Percentiles rank a stretch among this genome's conserved stretches.
Evolutionary conservation across 1,284 basidiomycete species (phyloP).

Genomic region (Cerioporus squamosus): DNA sequence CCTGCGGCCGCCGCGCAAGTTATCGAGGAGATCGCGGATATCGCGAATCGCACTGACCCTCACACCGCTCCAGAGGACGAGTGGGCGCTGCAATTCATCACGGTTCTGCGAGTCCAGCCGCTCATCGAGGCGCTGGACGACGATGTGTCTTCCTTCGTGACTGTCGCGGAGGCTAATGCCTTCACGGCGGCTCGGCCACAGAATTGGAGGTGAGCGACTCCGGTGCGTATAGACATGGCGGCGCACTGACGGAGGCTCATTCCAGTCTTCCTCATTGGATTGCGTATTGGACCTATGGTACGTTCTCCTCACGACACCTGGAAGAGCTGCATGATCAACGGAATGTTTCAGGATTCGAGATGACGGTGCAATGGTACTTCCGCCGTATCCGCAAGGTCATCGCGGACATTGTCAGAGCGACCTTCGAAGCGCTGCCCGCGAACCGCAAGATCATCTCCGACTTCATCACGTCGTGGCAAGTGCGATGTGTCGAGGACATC

Average conservation of each 20-base stretch:
- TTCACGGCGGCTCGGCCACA: slow-evolving; percentile 32
- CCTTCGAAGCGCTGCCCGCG: background rate
- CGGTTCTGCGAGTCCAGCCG: slow-evolving; percentile 20
- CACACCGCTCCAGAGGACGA: slow-evolving; percentile 4
- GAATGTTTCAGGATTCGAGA: slow-evolving; percentile 11
- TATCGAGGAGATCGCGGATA: slow-evolving; percentile 5
- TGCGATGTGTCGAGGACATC: background rate
- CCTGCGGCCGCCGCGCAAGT: background rate
- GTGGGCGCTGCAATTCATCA: slow-evolving; percentile 31
- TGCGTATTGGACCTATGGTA: slow-evolving; percentile 25
- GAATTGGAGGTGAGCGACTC: slow-evolving; percentile 38
- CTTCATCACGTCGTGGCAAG: background rate
- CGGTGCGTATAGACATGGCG: background rate
- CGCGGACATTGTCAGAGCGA: background rate
- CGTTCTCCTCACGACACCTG: background rate
- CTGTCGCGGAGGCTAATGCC: slow-evolving; percentile 35
- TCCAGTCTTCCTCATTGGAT: slow-evolving; percentile 23
- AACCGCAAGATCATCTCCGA: slow-evolving; percentile 1
- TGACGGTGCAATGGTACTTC: slow-evolving; percentile 19
- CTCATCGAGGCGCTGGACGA: slow-evolving; percentile 38
- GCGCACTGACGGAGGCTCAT: no score
- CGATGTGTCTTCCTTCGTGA: slow-evolving; percentile 37
- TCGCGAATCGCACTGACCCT: background rate
- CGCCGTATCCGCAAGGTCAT: slow-evolving; percentile 16
- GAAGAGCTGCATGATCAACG: no score